Evolutionary conservation across 2,329 filamentous ascomycete species (phyloP).

Genomic region (Fusarium bactridioides): DNA sequence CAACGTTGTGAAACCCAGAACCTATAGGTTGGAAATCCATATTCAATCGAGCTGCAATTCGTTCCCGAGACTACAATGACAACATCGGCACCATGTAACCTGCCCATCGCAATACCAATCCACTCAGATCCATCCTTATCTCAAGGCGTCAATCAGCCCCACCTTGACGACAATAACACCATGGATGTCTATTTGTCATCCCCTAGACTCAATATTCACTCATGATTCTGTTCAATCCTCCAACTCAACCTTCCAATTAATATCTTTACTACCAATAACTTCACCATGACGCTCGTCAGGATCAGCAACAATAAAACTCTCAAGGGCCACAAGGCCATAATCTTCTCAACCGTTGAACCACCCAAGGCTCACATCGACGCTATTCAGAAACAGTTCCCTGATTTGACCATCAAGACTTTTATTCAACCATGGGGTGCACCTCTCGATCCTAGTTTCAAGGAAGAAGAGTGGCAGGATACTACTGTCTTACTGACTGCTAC

Average conservation of each 20-base stretch:
- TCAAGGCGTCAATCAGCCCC: constrained; percentile 37
- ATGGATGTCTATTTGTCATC: constrained; percentile 35
- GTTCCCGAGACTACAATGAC: constrained; percentile 18
- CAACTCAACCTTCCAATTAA: rapidly evolving
- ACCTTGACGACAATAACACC: constrained; percentile 32
- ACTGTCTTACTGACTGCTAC: constrained; percentile 57
- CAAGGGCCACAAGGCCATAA: constrained; percentile 58
- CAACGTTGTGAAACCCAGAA: background rate
- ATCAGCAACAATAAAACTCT: constrained; percentile 48
- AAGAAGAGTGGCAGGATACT: constrained; percentile 56
- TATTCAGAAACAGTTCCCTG: constrained; percentile 53
- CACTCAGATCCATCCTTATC: background rate
- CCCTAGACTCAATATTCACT: background rate
- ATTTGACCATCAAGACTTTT: constrained; percentile 50
- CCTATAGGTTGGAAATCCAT: background rate
- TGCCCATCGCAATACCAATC: background rate
- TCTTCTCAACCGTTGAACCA: constrained; percentile 47
- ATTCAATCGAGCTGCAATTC: background rate
- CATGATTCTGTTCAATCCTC: background rate
- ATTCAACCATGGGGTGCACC: constrained; percentile 43
- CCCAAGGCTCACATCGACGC: constrained; percentile 47
- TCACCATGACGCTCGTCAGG: constrained; percentile 31
- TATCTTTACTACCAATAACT: rapidly evolving
- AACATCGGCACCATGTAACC: constrained; percentile 26
- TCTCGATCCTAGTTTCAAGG: constrained; percentile 37